Percentiles rank a stretch among this genome's conserved stretches.
Conservation (phyloP, 2,329 filamentous ascomycete genomes). For the Aureobasidium sp. region DNA sequence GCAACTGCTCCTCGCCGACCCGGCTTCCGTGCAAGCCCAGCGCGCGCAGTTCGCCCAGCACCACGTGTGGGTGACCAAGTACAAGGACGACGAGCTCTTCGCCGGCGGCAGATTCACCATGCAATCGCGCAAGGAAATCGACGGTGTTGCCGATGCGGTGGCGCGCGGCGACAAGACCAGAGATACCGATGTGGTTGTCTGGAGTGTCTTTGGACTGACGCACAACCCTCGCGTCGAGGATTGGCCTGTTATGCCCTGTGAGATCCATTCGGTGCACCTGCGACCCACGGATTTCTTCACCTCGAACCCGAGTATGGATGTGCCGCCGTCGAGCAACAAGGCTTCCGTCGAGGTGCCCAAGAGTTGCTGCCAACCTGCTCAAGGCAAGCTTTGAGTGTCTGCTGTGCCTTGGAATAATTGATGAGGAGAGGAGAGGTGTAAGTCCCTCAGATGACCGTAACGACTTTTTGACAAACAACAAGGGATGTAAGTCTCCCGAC, state of each 20-base stretch:
- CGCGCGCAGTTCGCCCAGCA: constrained; percentile 42
- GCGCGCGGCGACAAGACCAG: constrained; percentile 34
- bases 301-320: constrained; percentile 45
- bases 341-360: constrained; percentile 1
- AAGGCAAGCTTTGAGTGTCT: neutral
- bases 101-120: constrained; percentile 41
- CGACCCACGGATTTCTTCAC: constrained; percentile 47
- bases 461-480: neutral
- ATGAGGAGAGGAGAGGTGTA: neutral
- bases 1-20: constrained; percentile 42
- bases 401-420: too few species aligned
- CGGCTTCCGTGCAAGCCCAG: constrained; percentile 35
- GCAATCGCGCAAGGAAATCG: constrained; percentile 32
- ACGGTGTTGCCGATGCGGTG: constrained; percentile 37
- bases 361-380: constrained; percentile 5
- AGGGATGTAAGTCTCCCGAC: neutral
- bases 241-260: constrained; percentile 43
- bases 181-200: constrained; percentile 41
- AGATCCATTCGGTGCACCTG: constrained; percentile 40
- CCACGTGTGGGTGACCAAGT: constrained; percentile 47
- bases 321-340: constrained; percentile 31
- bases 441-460: neutral
- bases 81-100: constrained; percentile 43
- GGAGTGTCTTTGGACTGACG: constrained; percentile 42
- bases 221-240: constrained; percentile 45